Evolutionary conservation across 495 filamentous ascomycete genomes (phyloP), one percentile per base, ranked within the genome.

Genomic region (Collariella sp.): DNA sequence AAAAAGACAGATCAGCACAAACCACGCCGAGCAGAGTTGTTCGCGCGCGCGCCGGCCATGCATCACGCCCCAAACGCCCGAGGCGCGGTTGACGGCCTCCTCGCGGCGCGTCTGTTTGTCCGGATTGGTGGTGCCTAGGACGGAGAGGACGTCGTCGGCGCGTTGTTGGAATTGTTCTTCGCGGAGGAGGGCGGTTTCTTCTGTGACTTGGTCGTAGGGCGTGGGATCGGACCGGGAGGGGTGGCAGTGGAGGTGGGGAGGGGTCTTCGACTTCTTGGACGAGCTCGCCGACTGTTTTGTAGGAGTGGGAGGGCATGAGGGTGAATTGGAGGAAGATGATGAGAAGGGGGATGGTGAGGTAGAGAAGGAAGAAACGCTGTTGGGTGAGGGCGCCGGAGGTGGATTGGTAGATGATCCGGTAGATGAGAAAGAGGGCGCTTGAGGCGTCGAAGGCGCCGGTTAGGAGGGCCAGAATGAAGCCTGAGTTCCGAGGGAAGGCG

Each of bases 391-490:
- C 57, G 23, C 81, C 82, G 20, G 72, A 60, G 1, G 79, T 82
- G 40, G 72, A 73, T 49, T 88, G 74, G 63, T 87, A 91, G 26
- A 88, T 67, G 26, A 95, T 68, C 2, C 89, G 80, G 66, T 95
- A 94, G n/a, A 89, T 57, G 13, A 96, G 76, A 64, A 96, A 96
- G 3, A 95, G 59, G n/a, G 89, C 88, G 61, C 85, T 89, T 7
- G 85, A 90, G 1, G 89, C 84, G 67, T 96, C 90, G 61, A 95
- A 96, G 36, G 89, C 89, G 5, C 90, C 90, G 0, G 89, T 96
- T 18, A 96, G 72, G 31, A 90, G 76, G 0, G 90, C 88, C 3
- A 96, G 73, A 47, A 96, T 91, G 15, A 94, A 69, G 3, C 90
- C 90, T 1, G 89, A 94, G 57, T 86, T 81, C n/a, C 76, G 74